phyloP scores from a whole-genome alignment of 2,329 filamentous ascomycete species.

The Mollisia scopiformis region DNA sequence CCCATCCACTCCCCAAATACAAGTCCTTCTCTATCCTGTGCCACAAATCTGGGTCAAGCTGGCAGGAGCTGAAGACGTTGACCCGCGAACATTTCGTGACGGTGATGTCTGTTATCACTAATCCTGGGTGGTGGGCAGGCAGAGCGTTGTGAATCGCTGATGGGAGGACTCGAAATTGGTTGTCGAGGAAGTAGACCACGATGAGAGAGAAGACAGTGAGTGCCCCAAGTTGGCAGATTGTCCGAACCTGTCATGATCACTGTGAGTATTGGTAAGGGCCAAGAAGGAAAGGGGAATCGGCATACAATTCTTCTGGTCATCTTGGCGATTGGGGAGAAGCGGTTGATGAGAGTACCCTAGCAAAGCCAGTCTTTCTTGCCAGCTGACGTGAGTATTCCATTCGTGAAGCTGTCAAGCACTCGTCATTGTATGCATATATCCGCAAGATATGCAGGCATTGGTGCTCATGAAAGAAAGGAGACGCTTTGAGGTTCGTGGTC shows the following conservation, averaged over 20 bases:
- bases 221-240: constrained; percentile 35
- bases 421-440: constrained; percentile 15
- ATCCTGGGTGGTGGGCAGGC: constrained; percentile 68
- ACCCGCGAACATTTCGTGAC: constrained; percentile 65
- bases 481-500: constrained; percentile 5
- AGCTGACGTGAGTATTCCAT: constrained; percentile 19
- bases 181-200: constrained; percentile 68
- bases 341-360: constrained; percentile 10
- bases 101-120: constrained; percentile 72
- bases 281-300: not conserved
- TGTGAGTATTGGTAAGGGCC: constrained; percentile 7
- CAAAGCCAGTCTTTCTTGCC: constrained; percentile 1
- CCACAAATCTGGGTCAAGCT: constrained; percentile 61
- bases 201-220: constrained; percentile 52
- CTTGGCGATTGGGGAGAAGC: constrained; percentile 12
- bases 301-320: constrained; percentile 40
- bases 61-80: constrained; percentile 62
- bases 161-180: constrained; percentile 69
- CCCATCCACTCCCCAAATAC: constrained; percentile 65
- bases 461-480: not conserved
- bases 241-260: constrained; percentile 45
- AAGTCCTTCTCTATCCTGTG: constrained; percentile 73
- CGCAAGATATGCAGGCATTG: not conserved
- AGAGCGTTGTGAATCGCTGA: constrained; percentile 69
- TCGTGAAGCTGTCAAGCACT: constrained; percentile 10